phyloP scores from a whole-genome alignment of 2,329 filamentous ascomycete genomes.

The Cephalotrichum gorgonifer region DNA sequence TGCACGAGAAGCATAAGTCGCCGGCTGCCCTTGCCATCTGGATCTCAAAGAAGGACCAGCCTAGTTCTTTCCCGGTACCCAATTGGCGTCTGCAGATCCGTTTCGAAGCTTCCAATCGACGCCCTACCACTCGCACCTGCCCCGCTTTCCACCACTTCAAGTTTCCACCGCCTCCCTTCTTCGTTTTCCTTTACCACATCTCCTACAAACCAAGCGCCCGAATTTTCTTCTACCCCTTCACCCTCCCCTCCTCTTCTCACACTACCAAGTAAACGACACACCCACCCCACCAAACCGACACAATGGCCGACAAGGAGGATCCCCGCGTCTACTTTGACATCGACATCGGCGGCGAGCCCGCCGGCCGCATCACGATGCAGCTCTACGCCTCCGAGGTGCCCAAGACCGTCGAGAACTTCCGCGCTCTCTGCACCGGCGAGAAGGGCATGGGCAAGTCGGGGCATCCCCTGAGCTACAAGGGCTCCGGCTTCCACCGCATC shows the following conservation, averaged over 20 bases:
- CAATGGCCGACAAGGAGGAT: conserved; percentile 24
- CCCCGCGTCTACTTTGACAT: conserved; percentile 92
- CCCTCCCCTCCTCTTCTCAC: conserved; percentile 2
- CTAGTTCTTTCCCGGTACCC: too few species aligned
- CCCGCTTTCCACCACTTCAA: neutral
- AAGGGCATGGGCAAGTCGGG: conserved; percentile 75
- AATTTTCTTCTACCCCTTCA: conserved; percentile 4
- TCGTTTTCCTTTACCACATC: conserved; percentile 1
- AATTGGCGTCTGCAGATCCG: neutral
- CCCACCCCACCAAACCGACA: conserved; percentile 7
- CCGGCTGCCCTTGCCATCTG: too few species aligned
- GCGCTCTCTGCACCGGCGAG: conserved; percentile 86
- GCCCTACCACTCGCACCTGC: neutral
- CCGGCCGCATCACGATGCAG: conserved; percentile 79
- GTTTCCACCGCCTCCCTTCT: neutral
- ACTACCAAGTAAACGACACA: neutral
- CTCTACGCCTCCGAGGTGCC: conserved; percentile 70
- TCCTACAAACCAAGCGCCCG: too few species aligned
- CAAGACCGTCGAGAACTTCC: conserved; percentile 96
- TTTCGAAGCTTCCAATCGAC: neutral
- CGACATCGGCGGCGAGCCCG: conserved; percentile 60
- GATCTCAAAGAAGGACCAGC: too few species aligned
- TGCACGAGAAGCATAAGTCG: neutral
- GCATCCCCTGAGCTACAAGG: conserved; percentile 87
- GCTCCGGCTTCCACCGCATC: conserved; percentile 85